A percentile compares a stretch with the other conserved stretches of the same genome.
Evolutionary conservation across 139 green algal species (phyloP).

Genomic region (Zygnema circumcarinatum): DNA sequence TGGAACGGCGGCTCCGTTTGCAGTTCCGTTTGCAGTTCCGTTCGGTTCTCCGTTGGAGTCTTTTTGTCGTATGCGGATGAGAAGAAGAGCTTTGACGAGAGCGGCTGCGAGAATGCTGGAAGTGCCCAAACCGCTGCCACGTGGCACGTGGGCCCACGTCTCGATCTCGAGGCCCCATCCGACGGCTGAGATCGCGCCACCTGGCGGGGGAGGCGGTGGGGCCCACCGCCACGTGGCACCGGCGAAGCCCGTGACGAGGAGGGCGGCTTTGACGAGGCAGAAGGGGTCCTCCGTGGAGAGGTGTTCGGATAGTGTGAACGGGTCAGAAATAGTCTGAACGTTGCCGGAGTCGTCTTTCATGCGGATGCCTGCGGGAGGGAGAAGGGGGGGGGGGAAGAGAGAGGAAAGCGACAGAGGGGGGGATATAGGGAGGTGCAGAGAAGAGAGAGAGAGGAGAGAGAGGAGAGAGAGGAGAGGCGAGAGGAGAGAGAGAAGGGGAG

Average conservation of each 20-base stretch:
- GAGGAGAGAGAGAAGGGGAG: background rate
- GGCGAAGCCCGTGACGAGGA: constrained; percentile 50
- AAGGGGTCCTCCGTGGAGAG: constrained; percentile 30
- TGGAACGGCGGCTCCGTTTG: background rate
- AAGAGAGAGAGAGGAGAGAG: background rate
- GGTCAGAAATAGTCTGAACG: background rate
- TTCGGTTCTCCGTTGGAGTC: background rate
- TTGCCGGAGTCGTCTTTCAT: background rate
- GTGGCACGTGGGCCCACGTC: constrained; percentile 54
- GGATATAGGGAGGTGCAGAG: background rate
- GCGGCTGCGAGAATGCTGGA: constrained; percentile 57
- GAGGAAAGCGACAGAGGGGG: background rate
- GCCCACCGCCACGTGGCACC: background rate
- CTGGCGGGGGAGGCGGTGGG: background rate
- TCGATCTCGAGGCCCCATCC: constrained; percentile 27
- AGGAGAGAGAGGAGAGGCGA: background rate
- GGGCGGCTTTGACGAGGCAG: constrained; percentile 37
- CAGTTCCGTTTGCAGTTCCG: background rate
- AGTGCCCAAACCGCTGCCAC: constrained; percentile 58
- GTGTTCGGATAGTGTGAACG: background rate
- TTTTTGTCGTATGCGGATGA: background rate
- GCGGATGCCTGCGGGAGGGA: background rate
- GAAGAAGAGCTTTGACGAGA: constrained; percentile 49
- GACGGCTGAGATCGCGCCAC: background rate
- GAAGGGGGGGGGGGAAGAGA: background rate